Percentiles rank a stretch among this genome's conserved stretches.
Evolutionary conservation across 352 stramenopile species (phyloP).

Genomic region (Globisporangium camurandrum): DNA sequence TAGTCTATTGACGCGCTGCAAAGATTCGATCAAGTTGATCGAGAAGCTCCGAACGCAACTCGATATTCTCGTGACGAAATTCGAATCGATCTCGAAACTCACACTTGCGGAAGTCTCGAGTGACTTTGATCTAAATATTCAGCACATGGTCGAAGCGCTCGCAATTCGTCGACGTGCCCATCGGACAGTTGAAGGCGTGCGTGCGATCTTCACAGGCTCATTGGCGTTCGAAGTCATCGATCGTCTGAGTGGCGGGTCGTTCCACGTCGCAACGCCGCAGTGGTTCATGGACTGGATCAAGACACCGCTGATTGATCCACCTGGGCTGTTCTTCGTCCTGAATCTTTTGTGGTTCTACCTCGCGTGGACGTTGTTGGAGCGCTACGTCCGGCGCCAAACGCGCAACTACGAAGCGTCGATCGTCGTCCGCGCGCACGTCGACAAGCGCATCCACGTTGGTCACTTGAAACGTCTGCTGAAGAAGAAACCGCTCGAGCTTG

Average conservation of each 20-base stretch:
- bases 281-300: conserved; percentile 82
- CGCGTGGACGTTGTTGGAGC: conserved; percentile 49
- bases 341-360: conserved; percentile 67
- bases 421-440: conserved; percentile 77
- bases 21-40: conserved; percentile 95
- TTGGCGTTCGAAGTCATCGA: conserved; percentile 95
- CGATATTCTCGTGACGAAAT: conserved; percentile 90
- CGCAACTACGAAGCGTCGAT: conserved; percentile 81
- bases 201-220: conserved; percentile 89
- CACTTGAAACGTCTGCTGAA: conserved; percentile 35
- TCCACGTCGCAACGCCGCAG: conserved; percentile 83
- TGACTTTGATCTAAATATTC: conserved; percentile 86
- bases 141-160: conserved; percentile 76
- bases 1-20: conserved; percentile 88
- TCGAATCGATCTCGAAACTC: conserved; percentile 81
- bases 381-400: conserved; percentile 25
- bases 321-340: conserved; percentile 71
- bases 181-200: conserved; percentile 80
- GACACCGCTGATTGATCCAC: conserved; percentile 48
- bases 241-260: conserved; percentile 88
- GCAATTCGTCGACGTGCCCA: conserved; percentile 44
- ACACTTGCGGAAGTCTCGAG: conserved; percentile 86
- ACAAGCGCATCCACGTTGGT: conserved; percentile 49
- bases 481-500: conserved; percentile 26
- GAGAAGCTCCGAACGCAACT: conserved; percentile 87